A percentile compares a stretch with the other conserved stretches of the same genome.
Evolutionary conservation across 1,284 basidiomycete genomes (phyloP).

Genomic region (Phlebopus sp.): DNA sequence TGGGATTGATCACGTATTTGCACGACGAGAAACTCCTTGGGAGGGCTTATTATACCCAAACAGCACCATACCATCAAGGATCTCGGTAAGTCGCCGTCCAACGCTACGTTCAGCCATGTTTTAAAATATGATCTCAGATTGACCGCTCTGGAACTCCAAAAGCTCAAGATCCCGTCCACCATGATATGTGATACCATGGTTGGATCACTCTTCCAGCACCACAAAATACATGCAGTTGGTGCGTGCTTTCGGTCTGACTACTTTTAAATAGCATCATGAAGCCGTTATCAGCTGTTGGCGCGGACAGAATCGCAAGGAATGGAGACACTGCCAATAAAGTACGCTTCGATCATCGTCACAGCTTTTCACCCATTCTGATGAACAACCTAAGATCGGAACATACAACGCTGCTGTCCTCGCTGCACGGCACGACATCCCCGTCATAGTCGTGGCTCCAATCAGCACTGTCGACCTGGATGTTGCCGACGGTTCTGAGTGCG

Average conservation of each 20-base stretch:
- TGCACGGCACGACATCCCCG: constrained; percentile 80
- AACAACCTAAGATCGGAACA: constrained; percentile 66
- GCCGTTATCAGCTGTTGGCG: constrained; percentile 62
- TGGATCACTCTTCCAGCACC: constrained; percentile 85
- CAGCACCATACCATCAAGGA: constrained; percentile 91
- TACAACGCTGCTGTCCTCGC: constrained; percentile 90
- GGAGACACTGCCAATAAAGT: constrained; percentile 95
- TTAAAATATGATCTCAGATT: constrained; percentile 44
- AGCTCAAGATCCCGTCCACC: constrained; percentile 77
- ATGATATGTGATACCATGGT: constrained; percentile 97
- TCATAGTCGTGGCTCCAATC: constrained; percentile 87
- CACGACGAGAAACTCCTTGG: constrained; percentile 74
- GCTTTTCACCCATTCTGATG: background rate
- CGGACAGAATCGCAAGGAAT: constrained; percentile 83
- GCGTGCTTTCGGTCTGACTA: constrained; percentile 23
- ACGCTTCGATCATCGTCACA: constrained; percentile 7
- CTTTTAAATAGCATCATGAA: background rate
- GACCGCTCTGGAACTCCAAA: constrained; percentile 84
- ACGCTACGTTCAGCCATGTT: background rate
- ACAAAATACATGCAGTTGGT: constrained; percentile 86
- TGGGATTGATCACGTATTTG: constrained; percentile 89
- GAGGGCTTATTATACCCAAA: constrained; percentile 87
- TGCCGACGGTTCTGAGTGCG: constrained; percentile 69
- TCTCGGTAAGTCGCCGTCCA: constrained; percentile 49
- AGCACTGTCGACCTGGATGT: constrained; percentile 85